Evolutionary conservation across 305 asterid genomes (phyloP).

Genomic region (Fraxinus paxiana): DNA sequence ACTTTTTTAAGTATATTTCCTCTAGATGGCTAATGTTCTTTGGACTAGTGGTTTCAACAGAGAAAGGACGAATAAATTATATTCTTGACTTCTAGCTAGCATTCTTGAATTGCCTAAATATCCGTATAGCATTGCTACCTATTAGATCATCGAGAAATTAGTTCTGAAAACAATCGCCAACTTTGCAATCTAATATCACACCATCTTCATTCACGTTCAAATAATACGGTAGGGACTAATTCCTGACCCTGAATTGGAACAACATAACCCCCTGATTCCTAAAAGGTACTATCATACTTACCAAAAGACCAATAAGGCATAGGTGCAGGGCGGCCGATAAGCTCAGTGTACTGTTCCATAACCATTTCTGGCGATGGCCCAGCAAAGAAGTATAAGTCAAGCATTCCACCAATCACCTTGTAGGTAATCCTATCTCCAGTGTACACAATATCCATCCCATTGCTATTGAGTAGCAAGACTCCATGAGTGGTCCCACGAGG

Average conservation of each 20-base stretch:
- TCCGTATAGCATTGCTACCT: background rate
- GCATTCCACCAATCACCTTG: constrained; percentile 69
- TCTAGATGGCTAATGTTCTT: background rate
- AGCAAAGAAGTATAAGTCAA: constrained; percentile 68
- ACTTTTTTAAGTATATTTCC: background rate
- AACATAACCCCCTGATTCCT: background rate
- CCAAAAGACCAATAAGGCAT: constrained; percentile 97
- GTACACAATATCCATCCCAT: constrained; percentile 78
- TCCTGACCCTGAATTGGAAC: background rate
- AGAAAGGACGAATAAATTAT: background rate
- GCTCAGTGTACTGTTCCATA: constrained; percentile 72
- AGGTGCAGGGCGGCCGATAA: constrained; percentile 83
- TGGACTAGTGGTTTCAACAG: background rate
- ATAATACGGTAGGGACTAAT: background rate
- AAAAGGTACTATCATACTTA: constrained; percentile 24
- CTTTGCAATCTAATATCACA: background rate
- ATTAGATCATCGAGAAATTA: background rate
- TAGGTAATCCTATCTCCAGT: constrained; percentile 69
- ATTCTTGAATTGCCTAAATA: background rate
- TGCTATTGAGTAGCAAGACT: constrained; percentile 68
- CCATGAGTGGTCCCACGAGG: constrained; percentile 68
- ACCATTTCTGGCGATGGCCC: constrained; percentile 75
- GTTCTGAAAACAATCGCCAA: background rate
- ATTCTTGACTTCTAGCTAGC: background rate
- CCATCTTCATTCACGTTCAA: background rate